Conservation (phyloP, 2,329 filamentous ascomycete genomes). For the Epichloe bromicola region DNA sequence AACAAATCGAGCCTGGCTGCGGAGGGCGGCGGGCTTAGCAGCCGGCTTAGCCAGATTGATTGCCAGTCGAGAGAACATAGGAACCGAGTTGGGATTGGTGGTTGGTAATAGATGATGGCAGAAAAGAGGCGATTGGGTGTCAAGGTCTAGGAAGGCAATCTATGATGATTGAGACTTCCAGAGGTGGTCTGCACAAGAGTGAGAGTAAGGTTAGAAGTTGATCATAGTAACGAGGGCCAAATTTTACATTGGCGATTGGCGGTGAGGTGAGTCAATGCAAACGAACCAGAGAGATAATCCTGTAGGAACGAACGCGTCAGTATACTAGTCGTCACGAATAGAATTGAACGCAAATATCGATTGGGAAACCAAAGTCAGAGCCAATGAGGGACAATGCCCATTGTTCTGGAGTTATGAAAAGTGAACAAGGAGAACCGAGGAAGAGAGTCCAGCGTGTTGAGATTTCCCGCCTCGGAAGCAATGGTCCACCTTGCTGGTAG, state of each 20-base stretch:
- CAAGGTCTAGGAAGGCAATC: slow-evolving; percentile 4
- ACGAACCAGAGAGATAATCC: slow-evolving; percentile 67
- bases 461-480: background rate
- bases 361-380: no score
- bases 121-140: background rate
- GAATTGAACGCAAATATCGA: background rate
- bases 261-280: slow-evolving; percentile 19
- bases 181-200: slow-evolving; percentile 23
- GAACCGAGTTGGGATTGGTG: slow-evolving; percentile 13
- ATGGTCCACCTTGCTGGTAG: background rate
- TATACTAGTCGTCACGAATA: slow-evolving; percentile 6
- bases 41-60: slow-evolving; percentile 39
- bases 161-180: slow-evolving; percentile 27
- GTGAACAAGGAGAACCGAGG: background rate
- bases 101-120: background rate
- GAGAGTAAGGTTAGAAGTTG: background rate
- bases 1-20: slow-evolving; percentile 24
- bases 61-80: slow-evolving; percentile 49
- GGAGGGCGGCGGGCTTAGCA: slow-evolving; percentile 29
- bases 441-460: background rate
- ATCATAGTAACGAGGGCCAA: slow-evolving; percentile 14
- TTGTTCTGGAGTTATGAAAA: no score
- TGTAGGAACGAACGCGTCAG: slow-evolving; percentile 32
- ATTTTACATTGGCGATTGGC: slow-evolving; percentile 14
- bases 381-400: background rate